Percentiles rank a stretch among this genome's conserved stretches.
Conservation (phyloP, 2,329 filamentous ascomycete species). For the Daldinia sp. region DNA sequence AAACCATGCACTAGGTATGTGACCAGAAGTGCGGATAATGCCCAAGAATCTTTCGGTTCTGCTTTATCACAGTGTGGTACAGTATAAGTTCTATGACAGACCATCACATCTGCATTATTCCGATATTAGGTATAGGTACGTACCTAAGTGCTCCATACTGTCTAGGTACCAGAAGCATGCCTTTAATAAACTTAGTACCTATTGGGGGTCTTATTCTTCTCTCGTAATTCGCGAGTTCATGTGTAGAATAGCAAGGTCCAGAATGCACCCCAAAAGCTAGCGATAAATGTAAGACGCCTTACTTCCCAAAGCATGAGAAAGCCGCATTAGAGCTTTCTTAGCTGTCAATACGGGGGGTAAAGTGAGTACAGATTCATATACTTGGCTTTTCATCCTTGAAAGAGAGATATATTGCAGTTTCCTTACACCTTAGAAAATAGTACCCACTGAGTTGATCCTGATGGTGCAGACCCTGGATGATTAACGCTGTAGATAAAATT, state of each 20-base stretch:
- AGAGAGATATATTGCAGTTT: not conserved
- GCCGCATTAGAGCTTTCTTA: not conserved
- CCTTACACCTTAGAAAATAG: not conserved
- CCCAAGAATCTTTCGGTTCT: not conserved
- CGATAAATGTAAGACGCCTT: not conserved
- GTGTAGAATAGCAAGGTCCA: not conserved
- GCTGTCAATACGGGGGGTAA: not conserved
- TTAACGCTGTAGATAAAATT: not conserved
- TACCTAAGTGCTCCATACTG: not conserved
- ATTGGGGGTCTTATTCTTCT: not conserved
- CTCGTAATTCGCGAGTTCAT: not conserved
- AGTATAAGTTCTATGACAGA: not conserved
- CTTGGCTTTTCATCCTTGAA: not conserved
- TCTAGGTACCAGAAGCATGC: not conserved
- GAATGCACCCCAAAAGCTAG: not conserved
- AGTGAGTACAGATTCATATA: not conserved
- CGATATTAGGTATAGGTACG: not conserved
- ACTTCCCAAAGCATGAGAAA: not conserved
- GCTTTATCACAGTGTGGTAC: not conserved
- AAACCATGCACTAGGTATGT: not conserved
- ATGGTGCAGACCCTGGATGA: not conserved
- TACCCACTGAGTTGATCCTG: not conserved
- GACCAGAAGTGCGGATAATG: not conserved
- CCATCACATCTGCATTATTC: not conserved
- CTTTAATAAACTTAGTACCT: not conserved